Percentiles rank a stretch among this genome's conserved stretches.
Evolutionary conservation across 805 yeast genomes (phyloP).

Genomic region (Jamesozyma jinghongensis): DNA sequence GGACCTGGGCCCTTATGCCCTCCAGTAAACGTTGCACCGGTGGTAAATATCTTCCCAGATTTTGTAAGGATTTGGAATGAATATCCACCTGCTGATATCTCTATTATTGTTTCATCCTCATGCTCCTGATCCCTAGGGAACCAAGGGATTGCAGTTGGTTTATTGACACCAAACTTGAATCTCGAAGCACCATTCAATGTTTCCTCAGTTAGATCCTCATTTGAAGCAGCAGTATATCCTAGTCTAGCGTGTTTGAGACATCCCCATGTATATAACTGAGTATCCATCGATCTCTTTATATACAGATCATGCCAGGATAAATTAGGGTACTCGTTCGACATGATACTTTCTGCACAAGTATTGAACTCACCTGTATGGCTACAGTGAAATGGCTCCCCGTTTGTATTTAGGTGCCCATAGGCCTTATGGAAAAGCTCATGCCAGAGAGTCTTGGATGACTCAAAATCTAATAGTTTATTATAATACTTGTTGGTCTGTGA

Average conservation of each 20-base stretch:
- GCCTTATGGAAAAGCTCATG: conserved; percentile 25
- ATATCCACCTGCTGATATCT: conserved; percentile 54
- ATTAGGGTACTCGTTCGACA: conserved; percentile 12
- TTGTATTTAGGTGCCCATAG: conserved; percentile 20
- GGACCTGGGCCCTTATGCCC: conserved; percentile 39
- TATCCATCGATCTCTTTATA: conserved; percentile 13
- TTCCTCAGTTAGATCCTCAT: conserved; percentile 11
- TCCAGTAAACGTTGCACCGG: conserved; percentile 40
- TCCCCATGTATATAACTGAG: conserved; percentile 29
- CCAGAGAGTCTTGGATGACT: conserved; percentile 25
- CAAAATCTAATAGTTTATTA: conserved; percentile 20
- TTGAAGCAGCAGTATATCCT: conserved; percentile 24
- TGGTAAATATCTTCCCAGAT: conserved; percentile 45
- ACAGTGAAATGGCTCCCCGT: conserved; percentile 24
- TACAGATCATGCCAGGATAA: conserved; percentile 24
- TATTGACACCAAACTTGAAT: conserved; percentile 23
- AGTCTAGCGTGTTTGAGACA: conserved; percentile 26
- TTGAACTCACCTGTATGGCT: conserved; percentile 13
- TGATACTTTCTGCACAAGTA: conserved; percentile 22
- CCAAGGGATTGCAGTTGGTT: conserved; percentile 28
- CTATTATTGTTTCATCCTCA: conserved; percentile 16
- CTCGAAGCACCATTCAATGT: conserved; percentile 18
- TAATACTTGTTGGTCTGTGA: conserved; percentile 28
- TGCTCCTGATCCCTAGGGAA: conserved; percentile 6
- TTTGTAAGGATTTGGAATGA: conserved; percentile 50